phyloP scores from a whole-genome alignment of 2,329 filamentous ascomycete species.

The Fusarium solani-melongenae region DNA sequence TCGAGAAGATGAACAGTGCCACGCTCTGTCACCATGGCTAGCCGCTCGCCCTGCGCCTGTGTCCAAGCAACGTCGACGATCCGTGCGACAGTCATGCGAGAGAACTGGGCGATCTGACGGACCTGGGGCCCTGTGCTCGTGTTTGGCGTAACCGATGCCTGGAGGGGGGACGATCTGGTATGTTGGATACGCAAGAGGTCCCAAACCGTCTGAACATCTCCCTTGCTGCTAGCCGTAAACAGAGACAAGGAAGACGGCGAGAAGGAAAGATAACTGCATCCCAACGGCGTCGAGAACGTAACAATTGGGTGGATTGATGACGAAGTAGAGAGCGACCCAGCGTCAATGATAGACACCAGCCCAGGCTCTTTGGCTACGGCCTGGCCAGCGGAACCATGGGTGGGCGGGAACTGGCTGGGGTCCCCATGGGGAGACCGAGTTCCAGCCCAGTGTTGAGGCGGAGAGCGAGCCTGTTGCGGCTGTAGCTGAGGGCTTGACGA shows the following conservation, averaged over 20 bases:
- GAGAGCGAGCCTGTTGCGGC: constrained; percentile 58
- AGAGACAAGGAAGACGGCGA: constrained; percentile 78
- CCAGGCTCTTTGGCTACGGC: constrained; percentile 73
- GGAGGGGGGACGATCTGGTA: constrained; percentile 70
- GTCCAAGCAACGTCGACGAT: constrained; percentile 94
- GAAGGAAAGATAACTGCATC: constrained; percentile 85
- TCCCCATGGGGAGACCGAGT: constrained; percentile 60
- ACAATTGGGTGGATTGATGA: constrained; percentile 70
- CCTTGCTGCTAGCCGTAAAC: constrained; percentile 84
- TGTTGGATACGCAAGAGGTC: constrained; percentile 76
- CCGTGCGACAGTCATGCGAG: constrained; percentile 89
- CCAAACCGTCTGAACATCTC: constrained; percentile 87
- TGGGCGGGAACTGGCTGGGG: constrained; percentile 74
- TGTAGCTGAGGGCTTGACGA: constrained; percentile 55
- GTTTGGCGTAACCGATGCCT: constrained; percentile 59
- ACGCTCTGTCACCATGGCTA: constrained; percentile 91
- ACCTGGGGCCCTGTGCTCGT: constrained; percentile 68
- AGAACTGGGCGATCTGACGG: constrained; percentile 87
- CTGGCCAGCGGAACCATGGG: constrained; percentile 73
- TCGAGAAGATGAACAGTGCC: constrained; percentile 96
- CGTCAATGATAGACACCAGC: constrained; percentile 79
- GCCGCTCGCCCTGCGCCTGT: constrained; percentile 79
- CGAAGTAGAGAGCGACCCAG: constrained; percentile 67
- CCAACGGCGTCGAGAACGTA: constrained; percentile 77
- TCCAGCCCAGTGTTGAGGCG: constrained; percentile 60